phyloP scores from a whole-genome alignment of 1,284 basidiomycete genomes.

The Sporisorium scitamineum region DNA sequence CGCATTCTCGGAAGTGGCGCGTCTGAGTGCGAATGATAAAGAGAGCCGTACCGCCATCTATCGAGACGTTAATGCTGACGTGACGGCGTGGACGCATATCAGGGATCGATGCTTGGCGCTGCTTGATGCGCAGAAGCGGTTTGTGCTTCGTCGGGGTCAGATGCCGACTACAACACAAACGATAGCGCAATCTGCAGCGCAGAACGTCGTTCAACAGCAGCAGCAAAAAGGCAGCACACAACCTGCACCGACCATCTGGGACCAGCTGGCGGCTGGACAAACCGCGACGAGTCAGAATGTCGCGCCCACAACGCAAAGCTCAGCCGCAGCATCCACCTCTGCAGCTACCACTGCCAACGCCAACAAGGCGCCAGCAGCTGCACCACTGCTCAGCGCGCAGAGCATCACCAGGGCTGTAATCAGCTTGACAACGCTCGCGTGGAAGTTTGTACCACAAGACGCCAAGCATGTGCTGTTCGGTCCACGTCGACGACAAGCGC shows the following conservation, averaged over 20 bases:
- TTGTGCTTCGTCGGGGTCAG: slow-evolving; percentile 24
- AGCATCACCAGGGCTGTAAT: slow-evolving; percentile 1
- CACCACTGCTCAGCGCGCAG: slow-evolving; percentile 9
- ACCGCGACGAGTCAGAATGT: slow-evolving; percentile 15
- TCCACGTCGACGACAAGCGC: slow-evolving; percentile 19
- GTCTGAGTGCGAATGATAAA: slow-evolving; percentile 34
- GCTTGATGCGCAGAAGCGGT: slow-evolving; percentile 37
- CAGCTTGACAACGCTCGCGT: slow-evolving; percentile 8
- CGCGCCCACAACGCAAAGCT: background rate
- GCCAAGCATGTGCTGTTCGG: slow-evolving; percentile 58
- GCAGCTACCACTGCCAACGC: background rate
- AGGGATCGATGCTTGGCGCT: slow-evolving; percentile 39
- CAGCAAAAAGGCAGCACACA: slow-evolving; percentile 19
- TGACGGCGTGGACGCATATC: slow-evolving; percentile 44
- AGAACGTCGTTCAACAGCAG: slow-evolving; percentile 8
- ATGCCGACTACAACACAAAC: background rate
- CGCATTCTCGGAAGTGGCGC: slow-evolving; percentile 48
- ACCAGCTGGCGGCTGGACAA: slow-evolving; percentile 38
- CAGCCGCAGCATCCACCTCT: background rate
- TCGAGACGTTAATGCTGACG: slow-evolving; percentile 48
- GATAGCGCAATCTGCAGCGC: background rate
- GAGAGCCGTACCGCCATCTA: slow-evolving; percentile 42
- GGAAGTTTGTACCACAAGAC: slow-evolving; percentile 39
- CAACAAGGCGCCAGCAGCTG: slow-evolving; percentile 1
- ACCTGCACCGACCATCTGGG: slow-evolving; percentile 32